Evolutionary conservation across 2,329 filamentous ascomycete genomes (phyloP), one percentile per base, ranked within the genome.

Genomic region (Uncinocarpus reesii): DNA sequence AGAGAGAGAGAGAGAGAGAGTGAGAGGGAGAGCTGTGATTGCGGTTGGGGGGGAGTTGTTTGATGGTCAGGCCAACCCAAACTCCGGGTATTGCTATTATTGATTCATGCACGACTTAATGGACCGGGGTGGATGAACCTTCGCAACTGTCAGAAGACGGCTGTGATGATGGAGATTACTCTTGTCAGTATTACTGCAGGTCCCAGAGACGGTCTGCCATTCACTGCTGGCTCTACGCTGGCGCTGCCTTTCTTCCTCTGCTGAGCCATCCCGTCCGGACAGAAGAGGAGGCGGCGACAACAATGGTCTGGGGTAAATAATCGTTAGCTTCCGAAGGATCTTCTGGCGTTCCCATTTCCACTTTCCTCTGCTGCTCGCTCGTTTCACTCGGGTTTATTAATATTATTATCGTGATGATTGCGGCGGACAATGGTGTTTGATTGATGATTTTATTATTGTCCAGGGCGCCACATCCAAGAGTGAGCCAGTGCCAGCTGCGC

Each of bases 1-100:
- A 32, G 31, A 35, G 37, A 16, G 45, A 34, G 28, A n/a, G n/a
- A n/a, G n/a, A n/a, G n/a, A n/a, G n/a, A n/a, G n/a, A 35, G 42
- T 11, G 42, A 34, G 47, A 45, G 45, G 47, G 45, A 54, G 52
- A 48, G 28, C 28, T 32, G 42, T 36, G 42, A 45, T 45, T 45
- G 42, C 32, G 42, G 42, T 23, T 45, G 42, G 37, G 31, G 32
- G 37, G 34, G 11, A 20, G 18, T 54, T 56, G 54, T 54, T 54
- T 53, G 53, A 52, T 52, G 50, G 50, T 53, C 57, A 36, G 47
- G 47, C 36, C 44, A 24, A 40, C 35, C 43, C 43, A 47, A 34
- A 47, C 44, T 41, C 36, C 44, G 36, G 44, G 44, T 40, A 47
- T 45, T 47, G 36, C 36, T 47, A 47, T 41, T 47, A 47, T 47